Conservation (phyloP, 306 rosid genomes). For the Dryas octopetala region DNA sequence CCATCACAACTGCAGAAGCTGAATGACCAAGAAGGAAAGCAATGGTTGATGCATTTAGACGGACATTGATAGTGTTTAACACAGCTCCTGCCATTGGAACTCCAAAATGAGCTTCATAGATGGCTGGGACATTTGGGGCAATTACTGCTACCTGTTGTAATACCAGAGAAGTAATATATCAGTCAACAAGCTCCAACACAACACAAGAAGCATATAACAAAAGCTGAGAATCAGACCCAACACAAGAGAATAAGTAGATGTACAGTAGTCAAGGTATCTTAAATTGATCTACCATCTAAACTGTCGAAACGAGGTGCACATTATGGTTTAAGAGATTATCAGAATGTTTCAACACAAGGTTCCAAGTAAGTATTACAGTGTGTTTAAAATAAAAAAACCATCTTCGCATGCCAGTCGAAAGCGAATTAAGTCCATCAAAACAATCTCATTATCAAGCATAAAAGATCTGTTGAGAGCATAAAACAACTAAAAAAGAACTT, state of each 20-base stretch:
- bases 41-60: conserved; percentile 57
- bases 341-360: background rate
- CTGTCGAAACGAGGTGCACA: background rate
- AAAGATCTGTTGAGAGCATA: background rate
- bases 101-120: conserved; percentile 85
- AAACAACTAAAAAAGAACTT: background rate
- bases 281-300: background rate
- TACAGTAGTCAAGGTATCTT: background rate
- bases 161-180: conserved; percentile 18
- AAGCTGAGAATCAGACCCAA: background rate
- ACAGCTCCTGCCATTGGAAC: conserved; percentile 74
- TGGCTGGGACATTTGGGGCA: conserved; percentile 90
- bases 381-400: background rate
- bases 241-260: background rate
- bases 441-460: background rate
- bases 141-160: conserved; percentile 74
- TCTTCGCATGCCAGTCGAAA: background rate
- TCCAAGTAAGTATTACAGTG: background rate
- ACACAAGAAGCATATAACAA: background rate
- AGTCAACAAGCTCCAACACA: conserved; percentile 18
- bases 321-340: conserved; percentile 2
- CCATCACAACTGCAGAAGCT: conserved; percentile 48
- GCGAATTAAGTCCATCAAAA: background rate
- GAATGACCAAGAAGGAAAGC: conserved; percentile 72
- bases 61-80: conserved; percentile 56